A percentile compares a stretch with the other conserved stretches of the same genome.
Conservation (phyloP, 1,284 basidiomycete genomes). For the Sparassis latifolia region DNA sequence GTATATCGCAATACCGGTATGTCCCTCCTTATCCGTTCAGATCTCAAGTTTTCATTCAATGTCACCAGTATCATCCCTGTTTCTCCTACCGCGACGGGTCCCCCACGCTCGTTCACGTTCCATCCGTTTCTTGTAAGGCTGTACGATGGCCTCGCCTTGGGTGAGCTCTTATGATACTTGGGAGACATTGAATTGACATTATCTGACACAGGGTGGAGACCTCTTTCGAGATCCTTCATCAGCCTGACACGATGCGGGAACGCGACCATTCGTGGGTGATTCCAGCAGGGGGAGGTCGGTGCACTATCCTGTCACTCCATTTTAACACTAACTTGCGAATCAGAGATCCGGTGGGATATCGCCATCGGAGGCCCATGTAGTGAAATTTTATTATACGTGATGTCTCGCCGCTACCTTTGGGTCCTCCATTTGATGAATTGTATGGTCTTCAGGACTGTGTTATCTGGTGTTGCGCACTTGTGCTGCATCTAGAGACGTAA, state of each 20-base stretch:
- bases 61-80: not conserved
- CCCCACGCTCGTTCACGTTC: slow-evolving; percentile 28
- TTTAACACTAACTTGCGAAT: no score
- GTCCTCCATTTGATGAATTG: no score
- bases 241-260: slow-evolving; percentile 27
- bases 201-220: slow-evolving; percentile 2
- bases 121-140: slow-evolving; percentile 38
- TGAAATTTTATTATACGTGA: no score
- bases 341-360: no score
- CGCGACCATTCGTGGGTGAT: slow-evolving; percentile 22
- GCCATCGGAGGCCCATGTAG: no score
- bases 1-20: no score
- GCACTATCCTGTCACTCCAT: not conserved
- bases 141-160: slow-evolving; percentile 30
- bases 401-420: no score
- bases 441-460: no score
- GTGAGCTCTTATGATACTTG: slow-evolving; percentile 11
- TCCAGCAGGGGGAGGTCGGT: slow-evolving; percentile 22
- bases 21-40: no score
- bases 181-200: not conserved
- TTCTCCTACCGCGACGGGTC: slow-evolving; percentile 20
- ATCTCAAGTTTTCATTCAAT: no score
- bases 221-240: slow-evolving; percentile 24
- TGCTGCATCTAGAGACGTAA: no score
- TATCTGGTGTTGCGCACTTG: no score